These are phyloP conservation scores for Ustilago trichophora DNA, from an alignment of 1,284 basidiomycete genomes.

Conservation along the genomic window DNA sequence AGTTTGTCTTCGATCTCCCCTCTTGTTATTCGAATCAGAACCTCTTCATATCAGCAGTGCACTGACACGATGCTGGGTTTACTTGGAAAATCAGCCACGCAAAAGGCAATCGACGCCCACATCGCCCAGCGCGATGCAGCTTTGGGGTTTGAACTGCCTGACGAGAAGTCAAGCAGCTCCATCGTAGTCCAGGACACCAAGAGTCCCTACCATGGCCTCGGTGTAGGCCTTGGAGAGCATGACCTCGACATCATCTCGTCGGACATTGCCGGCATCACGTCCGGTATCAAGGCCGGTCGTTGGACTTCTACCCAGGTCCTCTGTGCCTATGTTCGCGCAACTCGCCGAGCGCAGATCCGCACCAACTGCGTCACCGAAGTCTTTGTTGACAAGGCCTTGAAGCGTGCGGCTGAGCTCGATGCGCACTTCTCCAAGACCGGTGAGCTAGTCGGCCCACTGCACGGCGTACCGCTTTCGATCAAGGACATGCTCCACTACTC, in stretches of 20 bases:
- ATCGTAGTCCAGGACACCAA: constrained; percentile 13
- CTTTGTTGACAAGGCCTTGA: constrained; percentile 75
- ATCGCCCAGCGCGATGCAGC: constrained; percentile 22
- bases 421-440: constrained; percentile 74
- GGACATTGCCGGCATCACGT: constrained; percentile 48
- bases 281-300: constrained; percentile 39
- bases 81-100: constrained; percentile 12
- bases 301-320: constrained; percentile 81
- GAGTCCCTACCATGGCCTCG: constrained; percentile 9
- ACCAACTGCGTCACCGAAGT: constrained; percentile 82
- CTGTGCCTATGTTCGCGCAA: constrained; percentile 77
- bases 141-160: constrained; percentile 7
- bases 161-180: neutral
- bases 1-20: too few species aligned
- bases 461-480: constrained; percentile 76
- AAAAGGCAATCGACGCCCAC: constrained; percentile 24
- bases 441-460: constrained; percentile 73
- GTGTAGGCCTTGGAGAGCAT: constrained; percentile 12
- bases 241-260: constrained; percentile 53
- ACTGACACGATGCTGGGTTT: constrained; percentile 18
- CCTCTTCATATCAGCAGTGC: too few species aligned
- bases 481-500: constrained; percentile 73
- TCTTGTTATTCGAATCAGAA: too few species aligned
- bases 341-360: constrained; percentile 73
- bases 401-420: constrained; percentile 75